Evolutionary conservation across 208 protist genomes (phyloP).

Genomic region (Leishmania arabica): DNA sequence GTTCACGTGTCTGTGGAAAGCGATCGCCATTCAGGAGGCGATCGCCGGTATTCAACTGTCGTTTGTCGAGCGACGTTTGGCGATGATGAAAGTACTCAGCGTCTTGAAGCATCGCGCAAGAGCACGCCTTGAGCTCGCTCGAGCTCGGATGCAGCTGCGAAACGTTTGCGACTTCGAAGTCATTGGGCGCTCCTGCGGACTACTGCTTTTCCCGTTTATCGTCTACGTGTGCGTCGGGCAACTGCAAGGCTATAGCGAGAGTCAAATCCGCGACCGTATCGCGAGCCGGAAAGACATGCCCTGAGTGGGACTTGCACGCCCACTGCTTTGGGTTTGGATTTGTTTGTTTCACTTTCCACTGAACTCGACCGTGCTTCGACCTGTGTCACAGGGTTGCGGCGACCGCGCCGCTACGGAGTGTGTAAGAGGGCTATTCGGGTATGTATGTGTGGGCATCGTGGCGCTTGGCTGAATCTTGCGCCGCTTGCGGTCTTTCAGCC

Average conservation of each 20-base stretch:
- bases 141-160: slow-evolving; percentile 64
- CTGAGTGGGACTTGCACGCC: neutral
- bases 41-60: neutral
- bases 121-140: slow-evolving; percentile 54
- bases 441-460: neutral
- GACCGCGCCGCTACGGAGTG: neutral
- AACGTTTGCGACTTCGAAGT: slow-evolving; percentile 66
- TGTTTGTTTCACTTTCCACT: neutral
- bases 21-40: neutral
- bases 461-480: neutral
- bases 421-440: neutral
- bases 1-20: neutral
- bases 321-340: neutral
- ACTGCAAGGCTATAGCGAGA: slow-evolving; percentile 61
- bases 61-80: slow-evolving; percentile 27
- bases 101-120: slow-evolving; percentile 29
- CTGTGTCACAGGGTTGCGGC: neutral
- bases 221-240: slow-evolving; percentile 63
- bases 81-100: slow-evolving; percentile 40
- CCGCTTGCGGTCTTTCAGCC: neutral
- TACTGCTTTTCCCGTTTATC: slow-evolving; percentile 73
- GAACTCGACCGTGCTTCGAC: neutral
- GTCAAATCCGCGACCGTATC: slow-evolving; percentile 49
- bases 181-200: slow-evolving; percentile 77
- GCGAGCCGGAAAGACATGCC: neutral